Conservation (phyloP, 1,139 yeast species). For the Yamadazyma blattariae region DNA sequence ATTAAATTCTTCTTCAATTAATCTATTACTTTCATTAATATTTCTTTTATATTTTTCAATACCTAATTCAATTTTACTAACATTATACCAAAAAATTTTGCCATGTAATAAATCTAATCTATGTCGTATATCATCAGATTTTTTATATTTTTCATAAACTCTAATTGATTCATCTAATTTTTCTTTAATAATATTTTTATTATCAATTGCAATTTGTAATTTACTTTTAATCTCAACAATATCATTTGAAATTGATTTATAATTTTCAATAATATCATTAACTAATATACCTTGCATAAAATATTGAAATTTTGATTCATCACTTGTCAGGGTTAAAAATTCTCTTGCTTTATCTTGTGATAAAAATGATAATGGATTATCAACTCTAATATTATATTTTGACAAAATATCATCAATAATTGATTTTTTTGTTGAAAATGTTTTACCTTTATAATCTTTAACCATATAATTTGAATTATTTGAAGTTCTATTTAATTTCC, state of each 20-base stretch:
- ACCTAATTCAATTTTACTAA: conserved; percentile 30
- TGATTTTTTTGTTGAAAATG: conserved; percentile 56
- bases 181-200: conserved; percentile 23
- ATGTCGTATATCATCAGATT: conserved; percentile 40
- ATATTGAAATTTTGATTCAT: conserved; percentile 65
- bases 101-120: conserved; percentile 51
- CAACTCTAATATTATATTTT: conserved; percentile 74
- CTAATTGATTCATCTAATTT: conserved; percentile 35
- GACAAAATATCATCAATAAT: conserved; percentile 68
- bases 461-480: conserved; percentile 52
- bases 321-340: conserved; percentile 74
- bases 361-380: conserved; percentile 88
- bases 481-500: conserved; percentile 53
- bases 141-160: conserved; percentile 37
- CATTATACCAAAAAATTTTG: conserved; percentile 64
- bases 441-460: conserved; percentile 46
- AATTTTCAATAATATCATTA: conserved; percentile 56
- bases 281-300: conserved; percentile 81
- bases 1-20: neutral
- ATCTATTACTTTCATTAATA: neutral
- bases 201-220: conserved; percentile 28
- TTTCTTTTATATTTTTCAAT: conserved; percentile 18
- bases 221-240: conserved; percentile 38
- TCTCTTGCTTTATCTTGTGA: conserved; percentile 95
- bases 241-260: conserved; percentile 39